Conservation (phyloP, 176 grass and related monocot genomes). For the Chloris gayana region DNA sequence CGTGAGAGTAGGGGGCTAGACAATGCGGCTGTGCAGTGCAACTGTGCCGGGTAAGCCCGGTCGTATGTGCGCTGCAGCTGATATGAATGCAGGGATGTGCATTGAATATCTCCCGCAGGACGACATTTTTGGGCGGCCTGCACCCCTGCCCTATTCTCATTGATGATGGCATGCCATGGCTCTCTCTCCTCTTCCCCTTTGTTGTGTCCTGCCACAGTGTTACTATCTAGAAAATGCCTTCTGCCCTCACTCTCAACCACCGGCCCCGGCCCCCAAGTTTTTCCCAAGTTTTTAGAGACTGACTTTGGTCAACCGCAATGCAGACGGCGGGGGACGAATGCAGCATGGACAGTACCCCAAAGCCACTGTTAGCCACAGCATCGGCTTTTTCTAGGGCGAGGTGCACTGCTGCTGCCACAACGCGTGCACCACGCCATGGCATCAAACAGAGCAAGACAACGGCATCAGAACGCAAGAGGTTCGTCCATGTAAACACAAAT, state of each 20-base stretch:
- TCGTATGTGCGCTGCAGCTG: not conserved
- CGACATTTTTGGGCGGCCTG: constrained; percentile 59
- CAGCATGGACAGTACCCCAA: not conserved
- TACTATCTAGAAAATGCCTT: constrained; percentile 57
- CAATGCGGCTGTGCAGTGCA: constrained; percentile 24
- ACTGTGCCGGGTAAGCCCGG: constrained; percentile 26
- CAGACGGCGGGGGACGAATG: not conserved
- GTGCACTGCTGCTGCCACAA: not conserved
- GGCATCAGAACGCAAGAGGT: not conserved
- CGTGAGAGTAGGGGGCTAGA: constrained; percentile 2
- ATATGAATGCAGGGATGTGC: constrained; percentile 48
- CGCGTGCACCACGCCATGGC: constrained; percentile 13
- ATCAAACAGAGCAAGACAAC: not conserved
- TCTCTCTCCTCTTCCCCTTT: not conserved
- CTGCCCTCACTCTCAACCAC: constrained; percentile 7
- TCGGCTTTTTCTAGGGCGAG: not conserved
- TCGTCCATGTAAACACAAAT: too few relatives aligned
- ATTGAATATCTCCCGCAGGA: constrained; percentile 56
- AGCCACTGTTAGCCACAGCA: not conserved
- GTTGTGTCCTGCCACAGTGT: constrained; percentile 32
- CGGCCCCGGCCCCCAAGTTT: not conserved
- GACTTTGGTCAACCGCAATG: constrained; percentile 33
- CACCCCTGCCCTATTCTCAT: constrained; percentile 2
- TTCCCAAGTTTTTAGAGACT: not conserved
- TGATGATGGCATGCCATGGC: constrained; percentile 12